Evolutionary conservation across 2,329 filamentous ascomycete species (phyloP).

Genomic region (Raffaelea albimanens): DNA sequence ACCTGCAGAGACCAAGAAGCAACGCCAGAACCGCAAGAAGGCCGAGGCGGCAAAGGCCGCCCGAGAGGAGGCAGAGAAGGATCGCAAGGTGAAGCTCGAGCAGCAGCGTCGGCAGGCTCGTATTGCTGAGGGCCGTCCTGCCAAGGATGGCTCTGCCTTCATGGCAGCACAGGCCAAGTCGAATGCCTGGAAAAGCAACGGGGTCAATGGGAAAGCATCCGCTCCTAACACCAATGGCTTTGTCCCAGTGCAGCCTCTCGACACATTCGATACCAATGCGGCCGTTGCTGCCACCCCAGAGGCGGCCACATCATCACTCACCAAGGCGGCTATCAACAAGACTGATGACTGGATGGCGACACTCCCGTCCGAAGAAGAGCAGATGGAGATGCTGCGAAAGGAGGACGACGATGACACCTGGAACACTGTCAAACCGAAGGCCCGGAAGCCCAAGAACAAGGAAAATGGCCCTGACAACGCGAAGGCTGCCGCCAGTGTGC

Average conservation of each 20-base stretch:
- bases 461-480: conserved; percentile 15
- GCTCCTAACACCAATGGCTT: conserved; percentile 21
- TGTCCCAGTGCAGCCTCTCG: conserved; percentile 39
- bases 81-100: conserved; percentile 68
- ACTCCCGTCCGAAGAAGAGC: conserved; percentile 52
- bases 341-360: conserved; percentile 38
- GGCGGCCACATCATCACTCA: conserved; percentile 14
- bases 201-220: conserved; percentile 23
- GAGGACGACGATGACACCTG: conserved; percentile 42
- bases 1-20: conserved; percentile 80
- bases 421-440: conserved; percentile 46
- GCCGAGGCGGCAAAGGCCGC: conserved; percentile 67
- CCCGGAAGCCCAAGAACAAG: conserved; percentile 33
- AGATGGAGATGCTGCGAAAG: conserved; percentile 47
- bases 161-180: conserved; percentile 29
- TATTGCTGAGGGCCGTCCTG: conserved; percentile 70
- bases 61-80: conserved; percentile 68
- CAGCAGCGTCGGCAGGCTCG: conserved; percentile 75
- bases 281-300: conserved; percentile 7
- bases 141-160: conserved; percentile 66
- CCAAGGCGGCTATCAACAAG: conserved; percentile 21
- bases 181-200: conserved; percentile 28
- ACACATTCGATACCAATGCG: conserved; percentile 40
- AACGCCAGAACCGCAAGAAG: conserved; percentile 87
- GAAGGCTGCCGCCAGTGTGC: conserved; percentile 7